phyloP scores from a whole-genome alignment of 2,329 filamentous ascomycete species.

The Fusarium liriodendri region DNA sequence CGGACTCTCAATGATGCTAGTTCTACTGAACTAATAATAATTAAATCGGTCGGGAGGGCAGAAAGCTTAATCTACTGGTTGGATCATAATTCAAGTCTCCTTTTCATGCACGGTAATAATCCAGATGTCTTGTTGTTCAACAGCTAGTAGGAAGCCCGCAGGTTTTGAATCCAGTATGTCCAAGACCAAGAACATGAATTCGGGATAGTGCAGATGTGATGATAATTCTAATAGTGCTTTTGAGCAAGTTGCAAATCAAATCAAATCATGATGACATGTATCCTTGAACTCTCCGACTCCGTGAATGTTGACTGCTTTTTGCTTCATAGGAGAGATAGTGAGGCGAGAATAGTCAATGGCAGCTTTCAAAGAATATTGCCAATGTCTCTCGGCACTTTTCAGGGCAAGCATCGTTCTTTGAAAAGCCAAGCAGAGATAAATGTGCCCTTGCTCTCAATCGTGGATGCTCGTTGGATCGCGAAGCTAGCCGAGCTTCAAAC shows the following conservation, averaged over 20 bases:
- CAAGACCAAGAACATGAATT: background rate
- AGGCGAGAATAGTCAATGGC: background rate
- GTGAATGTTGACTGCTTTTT: background rate
- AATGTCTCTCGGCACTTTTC: background rate
- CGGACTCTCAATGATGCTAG: slow-evolving; percentile 6
- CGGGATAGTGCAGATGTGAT: background rate
- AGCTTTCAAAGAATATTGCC: accelerated
- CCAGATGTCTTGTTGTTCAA: background rate
- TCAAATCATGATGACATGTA: no score
- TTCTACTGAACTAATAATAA: slow-evolving; percentile 5
- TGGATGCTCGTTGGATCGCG: background rate
- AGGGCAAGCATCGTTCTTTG: background rate
- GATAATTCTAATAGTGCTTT: background rate
- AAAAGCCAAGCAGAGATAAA: background rate
- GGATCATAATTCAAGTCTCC: background rate
- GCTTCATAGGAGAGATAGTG: no score
- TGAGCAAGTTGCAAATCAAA: background rate
- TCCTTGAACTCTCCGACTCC: background rate
- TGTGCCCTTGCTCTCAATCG: background rate
- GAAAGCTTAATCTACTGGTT: background rate
- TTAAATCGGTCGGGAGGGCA: background rate
- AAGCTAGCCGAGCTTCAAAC: background rate
- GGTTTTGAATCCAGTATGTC: background rate
- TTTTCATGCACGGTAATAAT: background rate
- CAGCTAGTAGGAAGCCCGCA: background rate